phyloP scores from a whole-genome alignment of 352 stramenopile genomes.

The Hyaloperonospora arabidopsidis region DNA sequence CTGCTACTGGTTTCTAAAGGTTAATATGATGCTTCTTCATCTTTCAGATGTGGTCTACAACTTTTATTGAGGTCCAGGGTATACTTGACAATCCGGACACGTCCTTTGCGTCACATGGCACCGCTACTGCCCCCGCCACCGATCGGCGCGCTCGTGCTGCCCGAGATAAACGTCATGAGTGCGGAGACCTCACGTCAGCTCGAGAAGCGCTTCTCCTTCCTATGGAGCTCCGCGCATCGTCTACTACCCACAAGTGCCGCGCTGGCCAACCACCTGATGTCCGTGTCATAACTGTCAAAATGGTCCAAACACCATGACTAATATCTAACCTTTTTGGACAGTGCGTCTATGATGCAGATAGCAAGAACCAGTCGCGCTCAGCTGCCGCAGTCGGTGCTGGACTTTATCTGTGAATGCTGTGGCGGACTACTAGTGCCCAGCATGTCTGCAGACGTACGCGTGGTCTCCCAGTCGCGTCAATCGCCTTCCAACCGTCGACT shows the following conservation, averaged over 20 bases:
- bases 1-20: no score
- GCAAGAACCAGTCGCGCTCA: slow-evolving; percentile 28
- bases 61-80: no score
- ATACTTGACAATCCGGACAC: no score
- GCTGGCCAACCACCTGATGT: slow-evolving; percentile 55
- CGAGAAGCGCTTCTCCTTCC: slow-evolving; percentile 58
- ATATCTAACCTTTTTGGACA: slow-evolving; percentile 17
- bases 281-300: neutral
- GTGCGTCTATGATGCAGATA: slow-evolving; percentile 45
- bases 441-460: slow-evolving; percentile 42
- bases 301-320: neutral
- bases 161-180: slow-evolving; percentile 32
- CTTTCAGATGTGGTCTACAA: no score
- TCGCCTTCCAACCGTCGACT: slow-evolving; percentile 48
- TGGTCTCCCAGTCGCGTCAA: slow-evolving; percentile 36
- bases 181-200: slow-evolving; percentile 42
- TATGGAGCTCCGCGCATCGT: slow-evolving; percentile 53
- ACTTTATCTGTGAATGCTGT: slow-evolving; percentile 65
- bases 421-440: slow-evolving; percentile 52
- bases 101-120: neutral
- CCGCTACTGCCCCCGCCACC: neutral
- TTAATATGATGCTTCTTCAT: no score
- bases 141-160: slow-evolving; percentile 25
- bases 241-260: slow-evolving; percentile 30
- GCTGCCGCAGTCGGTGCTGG: slow-evolving; percentile 41